Evolutionary conservation across 805 yeast genomes (phyloP), one percentile per base, ranked within the genome.

Genomic region (Pichia californica): DNA sequence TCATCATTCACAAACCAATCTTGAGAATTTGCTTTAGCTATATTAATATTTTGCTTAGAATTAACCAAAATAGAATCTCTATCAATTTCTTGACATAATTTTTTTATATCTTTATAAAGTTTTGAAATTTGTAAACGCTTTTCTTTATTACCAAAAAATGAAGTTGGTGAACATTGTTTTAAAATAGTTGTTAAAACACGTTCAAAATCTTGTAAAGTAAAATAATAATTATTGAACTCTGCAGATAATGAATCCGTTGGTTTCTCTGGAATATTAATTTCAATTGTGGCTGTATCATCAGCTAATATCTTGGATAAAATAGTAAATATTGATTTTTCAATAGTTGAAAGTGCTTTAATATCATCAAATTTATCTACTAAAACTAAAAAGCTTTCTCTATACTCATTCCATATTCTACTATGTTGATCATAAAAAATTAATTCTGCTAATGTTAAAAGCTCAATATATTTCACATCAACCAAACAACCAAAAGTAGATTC

Each of bases 401-500:
- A 57, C 7, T 52, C 57, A 35, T 55, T 53, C 44, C 55, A 51
- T 31, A 55, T 52, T 28, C 52, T 54, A 8, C 62, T 56, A 3
- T 61, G 53, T 16, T 47, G 44, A 32, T 58, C 63, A 40, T 62
- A 63, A 13, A 74, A 45, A 4, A 75, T 52, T 10, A 73, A 52
- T 48, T 74, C 73, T 46, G 61, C 63, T 18, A 72, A 51, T 29
- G 66, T 54, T 41, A 65, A 57, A 19, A 70, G 52, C 36, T 61
- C 60, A 19, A 74, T 55, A 55, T 68, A 67, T 13, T 50, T 50
- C 3, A 49, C 43, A n/a, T 52, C 49, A 25, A 36, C 36, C 3
- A 36, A 14, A 19, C 29, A 13, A 36, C 32, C 18, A 20, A 38
- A 19, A 26, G 48, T 48, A 5, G 43, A 45, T 3, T 62, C 64